A percentile compares a stretch with the other conserved stretches of the same genome.
These are phyloP conservation scores for Fusarium staphyleae DNA, from an alignment of 2,329 filamentous ascomycete genomes.

Conservation along the genomic window DNA sequence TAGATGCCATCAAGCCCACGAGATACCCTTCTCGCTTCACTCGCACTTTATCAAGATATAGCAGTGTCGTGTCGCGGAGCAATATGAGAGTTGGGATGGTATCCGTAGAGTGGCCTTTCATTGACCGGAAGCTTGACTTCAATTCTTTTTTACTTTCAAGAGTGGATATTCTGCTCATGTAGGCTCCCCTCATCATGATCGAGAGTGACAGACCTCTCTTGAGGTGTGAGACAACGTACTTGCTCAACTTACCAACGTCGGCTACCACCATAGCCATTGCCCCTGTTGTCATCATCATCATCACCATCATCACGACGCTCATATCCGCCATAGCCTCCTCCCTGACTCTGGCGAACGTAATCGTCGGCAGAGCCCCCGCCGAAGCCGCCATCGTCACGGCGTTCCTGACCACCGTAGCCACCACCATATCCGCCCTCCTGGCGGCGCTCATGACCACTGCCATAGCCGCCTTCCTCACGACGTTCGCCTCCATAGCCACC, in stretches of 20 bases:
- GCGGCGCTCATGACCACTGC: conserved; percentile 19
- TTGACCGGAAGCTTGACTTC: too few species aligned
- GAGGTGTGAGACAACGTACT: neutral
- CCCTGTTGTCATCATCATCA: conserved; percentile 19
- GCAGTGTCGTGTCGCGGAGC: too few species aligned
- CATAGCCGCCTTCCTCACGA: conserved; percentile 22
- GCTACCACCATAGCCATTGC: conserved; percentile 35
- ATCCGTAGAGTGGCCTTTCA: too few species aligned
- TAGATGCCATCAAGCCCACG: too few species aligned
- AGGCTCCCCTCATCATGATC: neutral
- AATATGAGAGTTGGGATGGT: too few species aligned
- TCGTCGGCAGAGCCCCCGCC: conserved; percentile 38
- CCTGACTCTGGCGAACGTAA: conserved; percentile 32
- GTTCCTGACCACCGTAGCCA: conserved; percentile 20
- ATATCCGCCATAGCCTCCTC: conserved; percentile 19
- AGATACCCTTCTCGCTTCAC: too few species aligned
- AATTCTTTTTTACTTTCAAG: too few species aligned
- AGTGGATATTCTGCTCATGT: neutral
- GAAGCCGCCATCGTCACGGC: conserved; percentile 40
- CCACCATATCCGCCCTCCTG: conserved; percentile 11
- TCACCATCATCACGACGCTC: conserved; percentile 17
- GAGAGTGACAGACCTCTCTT: neutral
- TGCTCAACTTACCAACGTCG: conserved; percentile 35
- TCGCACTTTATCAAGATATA: too few species aligned
- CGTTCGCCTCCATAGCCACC: conserved; percentile 34